These are phyloP conservation scores for Filobasidium floriforme DNA, from an alignment of 768 basidiomycete genomes.

Conservation along the genomic window DNA sequence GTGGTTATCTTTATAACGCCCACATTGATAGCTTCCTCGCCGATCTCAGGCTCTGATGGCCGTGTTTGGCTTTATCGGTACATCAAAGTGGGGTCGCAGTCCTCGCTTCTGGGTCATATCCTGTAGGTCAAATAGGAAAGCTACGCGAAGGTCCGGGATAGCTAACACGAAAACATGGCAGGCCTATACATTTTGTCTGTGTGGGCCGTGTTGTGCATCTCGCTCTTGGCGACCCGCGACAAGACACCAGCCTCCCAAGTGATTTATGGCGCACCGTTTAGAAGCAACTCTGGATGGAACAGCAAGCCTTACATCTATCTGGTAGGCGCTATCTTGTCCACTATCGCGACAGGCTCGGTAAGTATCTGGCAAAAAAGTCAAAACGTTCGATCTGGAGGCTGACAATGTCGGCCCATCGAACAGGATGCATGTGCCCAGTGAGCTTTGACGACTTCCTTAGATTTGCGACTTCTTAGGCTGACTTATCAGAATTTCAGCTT, in stretches of 20 bases:
- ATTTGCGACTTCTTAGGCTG: neutral
- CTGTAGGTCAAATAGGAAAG: neutral
- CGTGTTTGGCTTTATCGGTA: conserved; percentile 31
- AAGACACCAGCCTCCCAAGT: neutral
- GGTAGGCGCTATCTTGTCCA: conserved; percentile 45
- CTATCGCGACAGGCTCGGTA: conserved; percentile 44
- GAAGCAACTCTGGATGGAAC: conserved; percentile 34
- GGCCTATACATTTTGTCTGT: conserved; percentile 33
- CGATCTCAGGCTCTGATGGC: conserved; percentile 27
- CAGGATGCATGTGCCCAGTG: conserved; percentile 47
- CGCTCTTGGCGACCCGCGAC: conserved; percentile 22
- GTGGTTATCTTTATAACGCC: neutral
- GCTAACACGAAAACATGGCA: neutral
- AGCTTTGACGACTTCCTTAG: conserved; percentile 14
- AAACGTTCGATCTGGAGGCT: neutral
- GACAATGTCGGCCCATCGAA: neutral
- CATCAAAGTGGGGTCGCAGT: conserved; percentile 38
- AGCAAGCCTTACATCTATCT: conserved; percentile 45
- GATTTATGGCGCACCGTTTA: conserved; percentile 20
- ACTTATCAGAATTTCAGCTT: conserved; percentile 16
- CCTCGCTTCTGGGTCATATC: conserved; percentile 38
- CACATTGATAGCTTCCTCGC: neutral
- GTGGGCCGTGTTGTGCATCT: conserved; percentile 37
- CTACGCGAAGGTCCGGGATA: too few species aligned
- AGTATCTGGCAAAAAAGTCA: neutral